Percentiles rank a stretch among this genome's conserved stretches.
Evolutionary conservation across 2,329 filamentous ascomycete genomes (phyloP).

Genomic region (Colletotrichum somersetense): DNA sequence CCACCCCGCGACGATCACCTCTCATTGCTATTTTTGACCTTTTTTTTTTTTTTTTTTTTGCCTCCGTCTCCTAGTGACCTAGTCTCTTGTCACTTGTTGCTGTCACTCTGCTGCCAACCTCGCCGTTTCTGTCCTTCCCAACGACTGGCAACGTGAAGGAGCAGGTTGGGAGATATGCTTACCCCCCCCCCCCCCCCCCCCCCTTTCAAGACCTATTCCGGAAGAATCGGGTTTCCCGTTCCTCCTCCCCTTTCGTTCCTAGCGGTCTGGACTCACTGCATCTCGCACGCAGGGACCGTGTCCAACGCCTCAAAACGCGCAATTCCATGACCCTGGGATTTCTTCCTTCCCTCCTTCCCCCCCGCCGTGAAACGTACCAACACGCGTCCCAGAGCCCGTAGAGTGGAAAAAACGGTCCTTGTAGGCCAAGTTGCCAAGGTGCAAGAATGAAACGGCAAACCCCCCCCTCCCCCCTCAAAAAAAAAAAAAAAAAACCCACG

Average conservation of each 20-base stretch:
- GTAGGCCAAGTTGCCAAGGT: neutral
- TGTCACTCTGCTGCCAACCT: neutral
- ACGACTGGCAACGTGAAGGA: neutral
- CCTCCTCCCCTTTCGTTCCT: neutral
- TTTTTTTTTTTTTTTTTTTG: neutral
- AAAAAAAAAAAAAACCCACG: too few relatives aligned
- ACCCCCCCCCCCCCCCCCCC: neutral
- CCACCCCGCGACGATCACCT: constrained; percentile 4
- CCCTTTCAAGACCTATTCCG: too few relatives aligned
- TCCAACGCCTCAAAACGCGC: neutral
- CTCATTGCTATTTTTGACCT: constrained; percentile 23
- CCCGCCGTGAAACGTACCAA: neutral
- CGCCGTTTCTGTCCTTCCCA: neutral
- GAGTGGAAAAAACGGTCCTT: too few relatives aligned
- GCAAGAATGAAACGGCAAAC: neutral
- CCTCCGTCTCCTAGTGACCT: neutral
- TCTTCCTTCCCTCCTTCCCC: too few relatives aligned
- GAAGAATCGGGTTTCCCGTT: neutral
- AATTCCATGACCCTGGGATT: neutral
- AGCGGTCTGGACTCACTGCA: too few relatives aligned
- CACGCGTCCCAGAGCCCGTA: neutral
- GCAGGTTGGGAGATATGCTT: neutral
- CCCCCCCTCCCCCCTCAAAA: too few relatives aligned
- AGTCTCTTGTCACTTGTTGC: neutral
- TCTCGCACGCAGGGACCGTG: neutral